These are phyloP conservation scores for Pleurotus citrinopileatus DNA, from an alignment of 768 basidiomycete genomes.

Conservation along the genomic window DNA sequence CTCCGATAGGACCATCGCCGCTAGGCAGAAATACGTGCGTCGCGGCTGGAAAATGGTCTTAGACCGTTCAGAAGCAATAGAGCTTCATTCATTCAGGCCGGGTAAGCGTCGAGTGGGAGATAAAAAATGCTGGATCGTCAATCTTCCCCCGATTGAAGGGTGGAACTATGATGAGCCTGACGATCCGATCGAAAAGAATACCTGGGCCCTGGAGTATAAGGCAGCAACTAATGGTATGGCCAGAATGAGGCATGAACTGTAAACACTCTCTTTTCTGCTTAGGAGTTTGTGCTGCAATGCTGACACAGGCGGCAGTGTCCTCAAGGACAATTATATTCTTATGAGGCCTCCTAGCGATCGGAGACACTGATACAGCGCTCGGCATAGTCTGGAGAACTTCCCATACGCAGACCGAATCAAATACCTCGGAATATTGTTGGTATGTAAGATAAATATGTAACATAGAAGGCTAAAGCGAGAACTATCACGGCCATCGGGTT, in stretches of 20 bases:
- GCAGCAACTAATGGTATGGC: background rate
- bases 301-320: background rate
- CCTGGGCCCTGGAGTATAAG: conserved; percentile 1
- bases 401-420: no score
- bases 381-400: no score
- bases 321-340: background rate
- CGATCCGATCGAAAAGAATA: background rate
- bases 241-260: background rate
- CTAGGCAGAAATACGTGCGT: background rate
- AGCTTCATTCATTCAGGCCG: background rate
- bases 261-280: background rate
- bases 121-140: conserved; percentile 3
- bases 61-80: background rate
- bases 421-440: no score
- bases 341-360: background rate
- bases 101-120: background rate
- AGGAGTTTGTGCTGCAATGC: background rate
- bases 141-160: background rate
- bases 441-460: no score
- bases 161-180: background rate
- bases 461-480: no score
- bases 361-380: no score
- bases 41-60: conserved; percentile 7
- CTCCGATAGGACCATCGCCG: background rate
- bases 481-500: no score